Evolutionary conservation across 202 grass and related monocot genomes (phyloP).

Genomic region (Dendrocalamus latiflorus): DNA sequence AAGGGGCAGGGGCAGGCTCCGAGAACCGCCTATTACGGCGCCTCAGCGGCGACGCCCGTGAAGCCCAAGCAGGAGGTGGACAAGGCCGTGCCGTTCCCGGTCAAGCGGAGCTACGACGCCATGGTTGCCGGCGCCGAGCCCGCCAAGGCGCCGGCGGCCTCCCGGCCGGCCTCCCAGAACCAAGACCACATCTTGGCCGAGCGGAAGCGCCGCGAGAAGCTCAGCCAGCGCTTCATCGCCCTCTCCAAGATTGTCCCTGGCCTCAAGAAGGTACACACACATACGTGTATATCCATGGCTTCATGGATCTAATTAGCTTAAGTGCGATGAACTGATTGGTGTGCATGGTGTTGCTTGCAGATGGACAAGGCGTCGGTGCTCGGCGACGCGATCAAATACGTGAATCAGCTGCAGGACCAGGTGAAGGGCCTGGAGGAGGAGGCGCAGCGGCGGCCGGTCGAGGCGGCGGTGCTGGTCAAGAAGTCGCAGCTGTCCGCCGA

Average conservation of each 20-base stretch:
- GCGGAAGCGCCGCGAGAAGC: constrained; percentile 91
- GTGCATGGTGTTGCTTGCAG: constrained; percentile 6
- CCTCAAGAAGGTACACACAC: constrained; percentile 70
- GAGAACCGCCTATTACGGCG: constrained; percentile 31
- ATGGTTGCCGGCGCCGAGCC: constrained; percentile 32
- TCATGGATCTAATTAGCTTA: not conserved
- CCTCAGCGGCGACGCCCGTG: not conserved
- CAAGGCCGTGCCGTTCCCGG: constrained; percentile 17
- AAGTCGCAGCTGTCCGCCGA: constrained; percentile 61
- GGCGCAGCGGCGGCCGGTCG: constrained; percentile 58
- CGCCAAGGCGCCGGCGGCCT: not conserved
- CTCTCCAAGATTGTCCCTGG: constrained; percentile 90
- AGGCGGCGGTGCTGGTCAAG: constrained; percentile 80
- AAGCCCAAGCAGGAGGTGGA: constrained; percentile 64
- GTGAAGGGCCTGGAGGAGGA: constrained; percentile 64
- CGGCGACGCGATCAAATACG: constrained; percentile 95
- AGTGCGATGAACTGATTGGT: not conserved
- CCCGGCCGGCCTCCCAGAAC: constrained; percentile 51
- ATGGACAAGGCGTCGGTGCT: constrained; percentile 99
- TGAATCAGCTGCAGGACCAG: constrained; percentile 86
- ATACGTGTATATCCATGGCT: not conserved
- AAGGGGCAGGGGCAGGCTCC: not conserved
- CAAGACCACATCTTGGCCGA: constrained; percentile 96
- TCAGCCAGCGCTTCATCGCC: constrained; percentile 97
- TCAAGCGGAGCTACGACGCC: constrained; percentile 60